Evolutionary conservation across 2,329 filamentous ascomycete species (phyloP), one percentile per base, ranked within the genome.

Genomic region (Passalora sequoiae): DNA sequence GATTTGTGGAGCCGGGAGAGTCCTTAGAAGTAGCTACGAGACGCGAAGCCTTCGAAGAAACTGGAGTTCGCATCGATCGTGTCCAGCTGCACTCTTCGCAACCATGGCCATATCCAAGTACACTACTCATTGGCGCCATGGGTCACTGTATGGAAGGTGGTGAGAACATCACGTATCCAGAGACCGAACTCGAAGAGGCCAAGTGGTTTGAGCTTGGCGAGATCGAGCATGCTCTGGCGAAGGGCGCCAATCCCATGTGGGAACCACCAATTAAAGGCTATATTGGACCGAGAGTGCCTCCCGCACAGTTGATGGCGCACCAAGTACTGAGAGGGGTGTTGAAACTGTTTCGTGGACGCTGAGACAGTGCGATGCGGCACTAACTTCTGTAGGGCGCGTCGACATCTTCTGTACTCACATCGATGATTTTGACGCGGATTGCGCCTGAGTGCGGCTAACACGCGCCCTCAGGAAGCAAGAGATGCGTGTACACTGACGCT

Each of bases 71-170:
- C 5, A 77, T 91, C 8, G 86, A 85, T 19, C 75, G 86, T 1
- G 87, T 94, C 3, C 78, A 89, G 15, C 78, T 94, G 41, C 86
- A 94, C 64, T 86, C 82, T 32, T 86, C 84, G 13, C 87, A 94
- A 68, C 86, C 87, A 1, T 94, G 87, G 87, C 87, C 87, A 2
- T 92, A 88, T 62, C 87, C 87, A 0, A 81, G 85, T 0, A 91
- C 83, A 58, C 63, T 94, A 56, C 92, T 94, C 85, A 86, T 94
- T 55, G 87, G 57, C 21, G 51, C 53, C 2, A 54, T 55, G 42
- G 53, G 48, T 24, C 53, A 55, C 15, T 55, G 53, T 32, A 43
- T 43, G 10, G 46, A 49, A 17, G 48, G 42, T 4, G 48, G 49
- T 3, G 53, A 55, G 37, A 41, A 50, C n/a, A 50, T 55, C 19